These are phyloP conservation scores for Colletotrichum sp. DNA, from an alignment of 2,329 filamentous ascomycete species.

Conservation along the genomic window DNA sequence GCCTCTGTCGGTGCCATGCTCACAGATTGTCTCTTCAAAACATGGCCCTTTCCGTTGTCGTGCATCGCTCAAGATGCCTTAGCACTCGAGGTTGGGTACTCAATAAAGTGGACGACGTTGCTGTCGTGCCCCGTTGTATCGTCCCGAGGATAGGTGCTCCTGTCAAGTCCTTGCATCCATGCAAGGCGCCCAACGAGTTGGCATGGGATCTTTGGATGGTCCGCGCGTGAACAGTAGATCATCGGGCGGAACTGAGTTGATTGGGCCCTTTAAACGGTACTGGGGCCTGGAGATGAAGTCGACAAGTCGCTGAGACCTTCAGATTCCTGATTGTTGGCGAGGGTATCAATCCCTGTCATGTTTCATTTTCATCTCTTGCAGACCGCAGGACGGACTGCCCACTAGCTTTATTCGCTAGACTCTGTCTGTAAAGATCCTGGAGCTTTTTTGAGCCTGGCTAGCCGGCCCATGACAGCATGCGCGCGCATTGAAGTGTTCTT, in stretches of 20 bases:
- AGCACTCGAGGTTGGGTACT: neutral
- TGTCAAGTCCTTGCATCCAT: constrained; percentile 15
- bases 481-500: constrained; percentile 19
- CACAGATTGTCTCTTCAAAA: neutral
- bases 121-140: neutral
- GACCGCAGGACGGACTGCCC: neutral
- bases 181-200: neutral
- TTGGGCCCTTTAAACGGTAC: neutral
- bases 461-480: constrained; percentile 13
- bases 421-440: neutral
- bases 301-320: neutral
- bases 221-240: constrained; percentile 17
- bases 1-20: neutral
- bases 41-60: neutral
- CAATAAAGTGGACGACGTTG: neutral
- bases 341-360: constrained; percentile 8
- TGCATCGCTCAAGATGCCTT: neutral
- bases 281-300: neutral
- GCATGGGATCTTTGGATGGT: constrained; percentile 5
- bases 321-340: neutral
- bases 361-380: constrained; percentile 18
- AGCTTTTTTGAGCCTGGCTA: neutral
- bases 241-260: neutral
- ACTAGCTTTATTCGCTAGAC: neutral
- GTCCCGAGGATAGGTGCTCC: constrained; percentile 11